Evolutionary conservation across 768 basidiomycete genomes (phyloP), one percentile per base, ranked within the genome.

Genomic region (Suillus weaverae): DNA sequence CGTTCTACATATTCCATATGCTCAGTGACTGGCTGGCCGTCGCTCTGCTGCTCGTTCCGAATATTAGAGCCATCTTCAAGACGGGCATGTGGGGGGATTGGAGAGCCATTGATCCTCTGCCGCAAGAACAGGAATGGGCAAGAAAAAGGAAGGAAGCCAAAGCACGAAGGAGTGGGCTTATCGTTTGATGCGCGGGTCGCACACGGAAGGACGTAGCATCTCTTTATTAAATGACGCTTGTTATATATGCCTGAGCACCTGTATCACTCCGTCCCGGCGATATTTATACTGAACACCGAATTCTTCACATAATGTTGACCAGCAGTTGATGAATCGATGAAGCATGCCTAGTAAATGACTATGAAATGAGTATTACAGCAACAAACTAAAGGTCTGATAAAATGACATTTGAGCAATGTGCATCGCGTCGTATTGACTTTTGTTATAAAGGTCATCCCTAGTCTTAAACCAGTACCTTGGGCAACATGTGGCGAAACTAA

Each of bases 1-100:
- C 69, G 0, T 83, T 84, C 67, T 84, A 84, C 64, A 67, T 82
- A 14, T 78, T 81, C 62, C 81, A 83, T 61, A 72, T 79, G n/a
- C 68, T 83, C 4, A 81, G 81, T 2, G 82, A 83, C 65, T 83
- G 80, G 80, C 43, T 81, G 30, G 71, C 74, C 9, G 73, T 66
- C 48, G 62, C 67, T 10, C 59, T 77, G 22, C 61, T 81, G 22
- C 70, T 80, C 39, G 66, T 67, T 50, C 61, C 72, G 39, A 79
- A 81, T 60, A 68, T 78, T 14, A 68, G 69, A 32, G 64, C 71
- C 14, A 68, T 74, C n/a, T 76, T 74, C 59, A 64, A 68, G 36
- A 74, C 71, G 11, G 76, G 73, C n/a, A 51, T 65, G 44, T 69
- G 66, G 54, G 77, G 72, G 10, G 68, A 68, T n/a, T 68, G 63